Percentiles rank a stretch among this genome's conserved stretches.
phyloP scores from a whole-genome alignment of 305 asterid species.

The Solanum hybrid region DNA sequence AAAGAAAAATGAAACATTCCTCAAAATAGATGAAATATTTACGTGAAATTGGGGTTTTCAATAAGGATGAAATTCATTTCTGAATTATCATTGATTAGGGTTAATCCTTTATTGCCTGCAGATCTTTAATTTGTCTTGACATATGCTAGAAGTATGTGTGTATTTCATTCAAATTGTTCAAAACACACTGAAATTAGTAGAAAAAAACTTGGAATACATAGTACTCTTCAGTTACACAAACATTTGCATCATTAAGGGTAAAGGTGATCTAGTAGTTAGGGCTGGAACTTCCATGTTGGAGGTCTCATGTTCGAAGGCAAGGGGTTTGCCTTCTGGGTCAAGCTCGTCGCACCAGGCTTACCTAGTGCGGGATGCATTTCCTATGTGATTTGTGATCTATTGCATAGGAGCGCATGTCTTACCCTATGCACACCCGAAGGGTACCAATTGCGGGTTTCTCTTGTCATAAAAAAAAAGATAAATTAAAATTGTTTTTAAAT shows the following conservation, averaged over 20 bases:
- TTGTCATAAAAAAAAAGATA: too few relatives aligned
- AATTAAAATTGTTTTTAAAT: too few relatives aligned
- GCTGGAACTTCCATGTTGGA: too few relatives aligned
- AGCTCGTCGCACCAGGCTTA: too few relatives aligned
- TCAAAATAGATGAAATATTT: background rate
- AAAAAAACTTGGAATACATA: background rate
- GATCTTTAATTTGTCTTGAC: background rate
- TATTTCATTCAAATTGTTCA: background rate
- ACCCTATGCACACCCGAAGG: too few relatives aligned
- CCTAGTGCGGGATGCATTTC: background rate
- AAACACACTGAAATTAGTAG: too few relatives aligned
- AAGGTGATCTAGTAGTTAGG: background rate
- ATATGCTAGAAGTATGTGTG: background rate
- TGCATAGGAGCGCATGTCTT: too few relatives aligned
- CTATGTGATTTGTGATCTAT: too few relatives aligned
- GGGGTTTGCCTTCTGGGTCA: too few relatives aligned
- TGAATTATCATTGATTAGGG: background rate
- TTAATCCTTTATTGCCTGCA: background rate
- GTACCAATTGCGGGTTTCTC: too few relatives aligned
- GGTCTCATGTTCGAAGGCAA: too few relatives aligned
- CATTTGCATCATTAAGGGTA: background rate
- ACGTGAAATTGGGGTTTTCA: background rate
- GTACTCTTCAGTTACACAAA: background rate
- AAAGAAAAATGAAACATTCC: background rate
- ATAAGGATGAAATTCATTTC: background rate